phyloP scores from a whole-genome alignment of 768 basidiomycete genomes.

The Cystofilobasidium capitatum region DNA sequence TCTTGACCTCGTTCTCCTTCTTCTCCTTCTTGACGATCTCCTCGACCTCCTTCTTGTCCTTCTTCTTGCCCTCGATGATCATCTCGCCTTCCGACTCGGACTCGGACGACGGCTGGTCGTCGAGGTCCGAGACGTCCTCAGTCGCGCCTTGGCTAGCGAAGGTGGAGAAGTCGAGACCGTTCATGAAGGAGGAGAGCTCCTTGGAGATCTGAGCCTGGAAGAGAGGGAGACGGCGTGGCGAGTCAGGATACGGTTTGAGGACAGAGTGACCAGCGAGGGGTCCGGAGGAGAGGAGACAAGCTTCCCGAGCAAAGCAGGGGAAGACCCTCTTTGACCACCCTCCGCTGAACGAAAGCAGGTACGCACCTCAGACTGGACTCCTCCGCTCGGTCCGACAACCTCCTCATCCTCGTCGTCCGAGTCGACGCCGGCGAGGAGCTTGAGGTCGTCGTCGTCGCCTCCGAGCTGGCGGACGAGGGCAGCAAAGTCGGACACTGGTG shows the following conservation, averaged over 20 bases:
- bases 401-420: conserved; percentile 38
- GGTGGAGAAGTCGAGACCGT: conserved; percentile 20
- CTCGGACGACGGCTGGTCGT: conserved; percentile 30
- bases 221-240: background rate
- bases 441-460: conserved; percentile 47
- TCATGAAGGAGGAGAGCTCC: conserved; percentile 26
- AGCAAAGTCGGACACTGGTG: conserved; percentile 12
- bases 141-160: background rate
- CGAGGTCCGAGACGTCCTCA: conserved; percentile 3
- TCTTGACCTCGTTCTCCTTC: conserved; percentile 18
- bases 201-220: conserved; percentile 20
- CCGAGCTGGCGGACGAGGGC: conserved; percentile 44
- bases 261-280: too few relatives aligned
- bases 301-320: background rate
- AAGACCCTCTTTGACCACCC: background rate
- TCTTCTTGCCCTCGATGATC: conserved; percentile 23
- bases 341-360: too few relatives aligned
- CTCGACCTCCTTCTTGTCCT: conserved; percentile 27
- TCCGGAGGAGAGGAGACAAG: background rate
- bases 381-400: conserved; percentile 46
- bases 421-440: conserved; percentile 44
- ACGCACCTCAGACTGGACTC: conserved; percentile 44
- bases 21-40: conserved; percentile 5
- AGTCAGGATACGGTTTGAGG: background rate
- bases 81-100: conserved; percentile 32